phyloP scores from a whole-genome alignment of 306 rosid genomes.

The Abrus pulchellus region DNA sequence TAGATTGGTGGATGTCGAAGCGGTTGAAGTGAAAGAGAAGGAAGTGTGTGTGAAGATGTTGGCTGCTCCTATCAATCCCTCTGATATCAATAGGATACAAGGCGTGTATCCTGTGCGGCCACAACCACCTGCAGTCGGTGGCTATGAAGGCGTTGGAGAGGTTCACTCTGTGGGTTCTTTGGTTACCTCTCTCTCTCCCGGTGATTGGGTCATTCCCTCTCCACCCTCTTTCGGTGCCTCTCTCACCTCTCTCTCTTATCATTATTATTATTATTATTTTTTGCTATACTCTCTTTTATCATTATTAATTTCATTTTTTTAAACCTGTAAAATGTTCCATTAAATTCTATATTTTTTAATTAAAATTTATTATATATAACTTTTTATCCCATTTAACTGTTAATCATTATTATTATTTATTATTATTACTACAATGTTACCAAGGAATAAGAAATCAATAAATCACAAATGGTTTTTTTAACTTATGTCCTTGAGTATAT shows the following conservation, averaged over 20 bases:
- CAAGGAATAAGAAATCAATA: no score
- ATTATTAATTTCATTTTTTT: neutral
- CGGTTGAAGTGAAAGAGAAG: constrained; percentile 72
- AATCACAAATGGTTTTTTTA: no score
- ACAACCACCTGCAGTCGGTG: constrained; percentile 88
- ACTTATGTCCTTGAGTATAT: no score
- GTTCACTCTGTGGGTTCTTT: constrained; percentile 75
- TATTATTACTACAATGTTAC: no score
- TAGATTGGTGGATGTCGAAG: constrained; percentile 62
- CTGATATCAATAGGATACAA: constrained; percentile 87
- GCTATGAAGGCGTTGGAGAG: constrained; percentile 94
- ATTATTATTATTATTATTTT: neutral
- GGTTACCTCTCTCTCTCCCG: constrained; percentile 67
- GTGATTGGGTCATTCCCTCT: constrained; percentile 94
- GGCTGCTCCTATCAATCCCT: constrained; percentile 92
- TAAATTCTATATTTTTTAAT: no score
- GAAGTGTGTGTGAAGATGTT: constrained; percentile 93
- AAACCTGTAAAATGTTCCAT: no score
- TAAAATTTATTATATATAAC: no score
- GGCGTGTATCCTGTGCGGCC: constrained; percentile 97
- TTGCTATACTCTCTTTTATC: neutral
- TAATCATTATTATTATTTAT: no score
- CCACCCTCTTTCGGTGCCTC: constrained; percentile 84
- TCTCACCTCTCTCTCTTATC: neutral
- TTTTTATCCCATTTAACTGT: no score